Evolutionary conservation across 148 eudicot species (phyloP), one percentile per base, ranked within the genome.

Genomic region (Chenopodium quinoa): DNA sequence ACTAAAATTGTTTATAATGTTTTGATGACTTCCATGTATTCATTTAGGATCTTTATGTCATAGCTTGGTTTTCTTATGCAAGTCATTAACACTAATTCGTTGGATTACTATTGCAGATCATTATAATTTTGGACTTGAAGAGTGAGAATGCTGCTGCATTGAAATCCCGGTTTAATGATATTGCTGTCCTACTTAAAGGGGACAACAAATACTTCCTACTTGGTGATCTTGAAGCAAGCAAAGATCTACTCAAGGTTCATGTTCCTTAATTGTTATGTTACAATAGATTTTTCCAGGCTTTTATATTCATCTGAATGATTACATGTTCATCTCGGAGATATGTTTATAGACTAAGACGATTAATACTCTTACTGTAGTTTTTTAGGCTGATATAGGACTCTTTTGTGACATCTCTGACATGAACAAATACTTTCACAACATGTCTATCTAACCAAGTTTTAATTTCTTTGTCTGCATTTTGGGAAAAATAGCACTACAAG

Each of bases 171-270:
- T 80, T 85, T 56, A 48, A 65, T 23, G 90, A 88, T 73, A 62
- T 83, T 17, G 90, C 90, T 5, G 75, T 60, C 50, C 86, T 88
- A 2, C 79, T 81, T 50, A 88, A 85, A 81, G 90, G 88, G 0
- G 77, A 76, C n/a, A 60, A 81, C 46, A 56, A 73, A 3, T 52
- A 79, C 71, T 85, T 88, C 71, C 37, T 83, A 71, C 48, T 88
- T 23, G 90, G 81, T 71, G 88, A 88, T 79, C 27, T 85, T 71
- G 83, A 85, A 80, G 68, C 80, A 23, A 83, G 84, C 47, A 25
- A 81, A 79, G 62, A 77, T 4, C 79, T 83, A 60, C 14, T 85
- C 16, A 32, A 87, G 75, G 89, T 87, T 12, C 78, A 56, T 56
- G 62, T 12, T 22, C 62, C 62, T 56, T 27, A 27, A 27, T 27